Conservation (phyloP, 768 basidiomycete species). For the Baorangia bicolor region DNA sequence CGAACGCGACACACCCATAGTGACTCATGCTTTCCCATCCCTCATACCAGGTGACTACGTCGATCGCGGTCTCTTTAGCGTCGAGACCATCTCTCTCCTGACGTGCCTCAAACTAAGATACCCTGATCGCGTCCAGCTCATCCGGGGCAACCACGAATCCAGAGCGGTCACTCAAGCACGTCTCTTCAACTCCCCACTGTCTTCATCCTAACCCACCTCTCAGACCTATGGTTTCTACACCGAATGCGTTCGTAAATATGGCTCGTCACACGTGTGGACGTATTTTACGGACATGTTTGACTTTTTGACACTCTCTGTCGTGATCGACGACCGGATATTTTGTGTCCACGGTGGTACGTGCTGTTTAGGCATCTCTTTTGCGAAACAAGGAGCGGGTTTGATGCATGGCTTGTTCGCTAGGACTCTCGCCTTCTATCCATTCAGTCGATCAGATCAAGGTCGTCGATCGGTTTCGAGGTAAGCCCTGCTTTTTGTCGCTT, state of each 20-base stretch:
- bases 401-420: conserved; percentile 39
- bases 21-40: conserved; percentile 7
- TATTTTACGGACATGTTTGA: conserved; percentile 99
- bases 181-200: conserved; percentile 17
- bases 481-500: conserved; percentile 22
- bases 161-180: conserved; percentile 96
- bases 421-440: conserved; percentile 96
- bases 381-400: not conserved
- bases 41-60: conserved; percentile 85
- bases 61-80: conserved; percentile 95
- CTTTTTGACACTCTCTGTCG: conserved; percentile 94
- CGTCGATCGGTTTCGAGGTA: conserved; percentile 96
- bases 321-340: conserved; percentile 99
- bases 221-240: conserved; percentile 99
- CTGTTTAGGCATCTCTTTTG: not conserved
- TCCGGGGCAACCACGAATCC: conserved; percentile 97
- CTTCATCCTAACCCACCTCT: conserved; percentile 16
- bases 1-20: not conserved
- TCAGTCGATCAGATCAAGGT: conserved; percentile 99
- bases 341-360: conserved; percentile 93
- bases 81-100: conserved; percentile 96
- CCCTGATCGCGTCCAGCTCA: conserved; percentile 94
- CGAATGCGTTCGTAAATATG: conserved; percentile 97
- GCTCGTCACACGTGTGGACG: conserved; percentile 94
- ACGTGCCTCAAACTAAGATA: conserved; percentile 97